Percentiles rank a stretch among this genome's conserved stretches.
These are phyloP conservation scores for Malus asiatica DNA, from an alignment of 306 rosid species.

Conservation along the genomic window DNA sequence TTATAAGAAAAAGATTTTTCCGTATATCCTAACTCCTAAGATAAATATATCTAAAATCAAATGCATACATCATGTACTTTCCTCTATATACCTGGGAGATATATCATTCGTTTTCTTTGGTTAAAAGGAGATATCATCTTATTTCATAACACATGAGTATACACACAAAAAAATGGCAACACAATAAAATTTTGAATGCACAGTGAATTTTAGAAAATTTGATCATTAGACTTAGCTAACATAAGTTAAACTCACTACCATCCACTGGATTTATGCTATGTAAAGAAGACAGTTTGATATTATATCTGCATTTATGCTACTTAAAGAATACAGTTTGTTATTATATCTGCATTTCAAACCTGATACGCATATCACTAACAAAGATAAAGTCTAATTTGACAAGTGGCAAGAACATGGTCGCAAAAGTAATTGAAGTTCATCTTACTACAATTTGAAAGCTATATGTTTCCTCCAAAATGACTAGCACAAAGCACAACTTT, in stretches of 20 bases:
- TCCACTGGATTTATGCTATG: not conserved
- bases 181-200: not conserved
- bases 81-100: not conserved
- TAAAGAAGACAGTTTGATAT: not conserved
- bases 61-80: not conserved
- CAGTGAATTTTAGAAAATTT: not conserved
- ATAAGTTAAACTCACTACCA: not conserved
- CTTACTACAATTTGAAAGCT: not conserved
- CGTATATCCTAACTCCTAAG: not conserved
- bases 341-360: not conserved
- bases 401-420: not conserved
- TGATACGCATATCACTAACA: not conserved
- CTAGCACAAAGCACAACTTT: not conserved
- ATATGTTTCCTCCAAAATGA: not conserved
- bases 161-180: not conserved
- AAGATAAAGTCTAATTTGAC: not conserved
- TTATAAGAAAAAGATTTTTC: not conserved
- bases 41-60: not conserved
- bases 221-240: not conserved
- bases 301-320: not conserved
- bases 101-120: not conserved
- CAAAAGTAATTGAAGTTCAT: not conserved
- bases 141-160: not conserved
- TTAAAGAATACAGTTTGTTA: not conserved
- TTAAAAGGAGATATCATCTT: not conserved